Evolutionary conservation across 768 basidiomycete genomes (phyloP).

Genomic region (Lentinula lateritia): DNA sequence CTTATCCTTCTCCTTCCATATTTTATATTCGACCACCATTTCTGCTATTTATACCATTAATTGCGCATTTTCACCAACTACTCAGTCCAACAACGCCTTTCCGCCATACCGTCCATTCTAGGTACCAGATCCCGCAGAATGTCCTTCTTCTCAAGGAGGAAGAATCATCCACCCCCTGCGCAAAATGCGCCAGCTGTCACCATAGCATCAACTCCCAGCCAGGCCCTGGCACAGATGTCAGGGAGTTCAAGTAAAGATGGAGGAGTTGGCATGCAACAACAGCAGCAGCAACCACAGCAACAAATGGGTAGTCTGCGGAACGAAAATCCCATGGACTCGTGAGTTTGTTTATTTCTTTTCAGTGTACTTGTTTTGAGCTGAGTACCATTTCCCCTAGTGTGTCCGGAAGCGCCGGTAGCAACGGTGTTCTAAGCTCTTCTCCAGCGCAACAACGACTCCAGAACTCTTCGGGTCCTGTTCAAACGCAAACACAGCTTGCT

Average conservation of each 20-base stretch:
- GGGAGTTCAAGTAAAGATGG: constrained; percentile 19
- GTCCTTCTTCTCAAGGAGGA: constrained; percentile 93
- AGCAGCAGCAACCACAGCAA: constrained; percentile 17
- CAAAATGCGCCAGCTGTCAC: constrained; percentile 45
- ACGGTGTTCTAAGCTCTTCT: background rate
- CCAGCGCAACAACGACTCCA: constrained; percentile 19
- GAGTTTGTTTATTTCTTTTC: constrained; percentile 16
- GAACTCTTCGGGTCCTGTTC: constrained; percentile 24
- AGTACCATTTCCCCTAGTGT: background rate
- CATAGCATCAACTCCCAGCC: constrained; percentile 57
- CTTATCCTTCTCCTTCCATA: background rate
- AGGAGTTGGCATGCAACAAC: constrained; percentile 18
- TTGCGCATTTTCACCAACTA: constrained; percentile 4
- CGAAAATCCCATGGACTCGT: constrained; percentile 25
- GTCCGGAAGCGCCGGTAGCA: constrained; percentile 6
- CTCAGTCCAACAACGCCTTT: constrained; percentile 4
- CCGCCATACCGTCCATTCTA: constrained; percentile 69
- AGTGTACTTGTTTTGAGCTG: background rate
- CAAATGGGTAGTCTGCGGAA: constrained; percentile 9
- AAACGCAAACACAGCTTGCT: constrained; percentile 24
- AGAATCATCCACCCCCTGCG: constrained; percentile 49
- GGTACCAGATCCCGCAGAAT: constrained; percentile 64
- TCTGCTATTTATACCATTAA: background rate
- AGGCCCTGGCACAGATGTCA: constrained; percentile 59
- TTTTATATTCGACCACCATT: background rate